Evolutionary conservation across 1,284 basidiomycete species (phyloP), one percentile per base, ranked within the genome.

Genomic region (Jaminaea rosea): DNA sequence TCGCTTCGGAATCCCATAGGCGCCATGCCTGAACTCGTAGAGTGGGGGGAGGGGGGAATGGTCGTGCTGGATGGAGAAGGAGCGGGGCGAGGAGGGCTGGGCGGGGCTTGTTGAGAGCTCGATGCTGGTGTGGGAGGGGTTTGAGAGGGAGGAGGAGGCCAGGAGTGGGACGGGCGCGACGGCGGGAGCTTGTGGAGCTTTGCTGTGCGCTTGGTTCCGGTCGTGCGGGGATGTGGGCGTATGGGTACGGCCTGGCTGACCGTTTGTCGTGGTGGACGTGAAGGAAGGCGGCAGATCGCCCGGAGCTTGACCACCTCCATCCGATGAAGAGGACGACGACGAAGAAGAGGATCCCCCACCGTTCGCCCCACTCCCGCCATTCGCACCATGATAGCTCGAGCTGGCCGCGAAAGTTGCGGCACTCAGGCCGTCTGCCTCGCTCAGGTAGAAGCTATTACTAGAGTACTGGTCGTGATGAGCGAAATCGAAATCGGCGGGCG

Each of bases 1-100:
- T 5, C 67, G 49, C 48, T 77, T 77, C 1, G 77, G 76, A 17
- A 77, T 77, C 6, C 77, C 77, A 49, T 73, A 77, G 5, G 76
- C 77, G n/a, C 75, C 77, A 45, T 67, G 60, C 46, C 66, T 53
- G 29, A 73, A 72, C 1, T 56, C 36, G 34, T 55, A 64, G 26
- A 23, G 19, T 6, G 39, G 13, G 2, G 39, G n/a, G n/a, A n/a
- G n/a, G n/a, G n/a, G n/a, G n/a, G n/a, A n/a, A n/a, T n/a, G n/a
- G n/a, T n/a, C n/a, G n/a, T n/a, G n/a, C n/a, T 23, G 19, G 39
- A 42, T 7, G 39, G 15, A 21, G 15, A 13, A 21, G 13, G 19
- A 17, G 13, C 11, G 23, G 15, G 11, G 13, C 24, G 39, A 24
- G 19, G 39, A 15, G 39, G 24, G 13, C 11, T 13, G 15, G 39